Evolutionary conservation across 306 rosid genomes (phyloP).

Genomic region (Begonia masoniana): DNA sequence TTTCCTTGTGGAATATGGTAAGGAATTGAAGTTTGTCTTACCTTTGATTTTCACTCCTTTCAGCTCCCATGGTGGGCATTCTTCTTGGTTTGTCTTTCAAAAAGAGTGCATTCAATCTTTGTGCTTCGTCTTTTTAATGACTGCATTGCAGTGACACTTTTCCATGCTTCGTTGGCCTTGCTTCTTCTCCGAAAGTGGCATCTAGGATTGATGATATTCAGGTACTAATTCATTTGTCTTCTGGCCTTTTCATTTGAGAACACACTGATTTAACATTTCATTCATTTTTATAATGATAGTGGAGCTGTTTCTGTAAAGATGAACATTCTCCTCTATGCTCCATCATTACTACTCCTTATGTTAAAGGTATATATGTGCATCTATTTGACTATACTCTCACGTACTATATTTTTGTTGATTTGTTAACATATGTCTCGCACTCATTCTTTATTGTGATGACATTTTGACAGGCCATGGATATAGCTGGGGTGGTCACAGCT

Average conservation of each 20-base stretch:
- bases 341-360: slow-evolving; percentile 77
- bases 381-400: slow-evolving; percentile 4
- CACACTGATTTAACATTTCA: slow-evolving; percentile 11
- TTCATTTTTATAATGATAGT: slow-evolving; percentile 28
- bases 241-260: slow-evolving; percentile 3
- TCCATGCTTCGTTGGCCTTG: slow-evolving; percentile 61
- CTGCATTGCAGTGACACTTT: slow-evolving; percentile 65
- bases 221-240: slow-evolving; percentile 25
- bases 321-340: slow-evolving; percentile 94
- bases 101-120: slow-evolving; percentile 84
- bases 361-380: slow-evolving; percentile 41
- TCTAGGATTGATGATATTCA: slow-evolving; percentile 79
- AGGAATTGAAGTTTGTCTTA: neutral
- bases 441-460: slow-evolving; percentile 9
- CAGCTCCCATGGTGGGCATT: slow-evolving; percentile 92
- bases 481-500: slow-evolving; percentile 53
- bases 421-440: slow-evolving; percentile 13
- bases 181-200: slow-evolving; percentile 65
- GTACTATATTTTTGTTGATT: neutral
- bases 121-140: slow-evolving; percentile 88
- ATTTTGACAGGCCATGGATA: slow-evolving; percentile 57
- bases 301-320: slow-evolving; percentile 90
- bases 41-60: slow-evolving; percentile 2
- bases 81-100: slow-evolving; percentile 71
- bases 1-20: neutral